Base-by-base conservation (phyloP, 192 early-diverging fungal species). In the Entomortierella parvispora region DNA sequence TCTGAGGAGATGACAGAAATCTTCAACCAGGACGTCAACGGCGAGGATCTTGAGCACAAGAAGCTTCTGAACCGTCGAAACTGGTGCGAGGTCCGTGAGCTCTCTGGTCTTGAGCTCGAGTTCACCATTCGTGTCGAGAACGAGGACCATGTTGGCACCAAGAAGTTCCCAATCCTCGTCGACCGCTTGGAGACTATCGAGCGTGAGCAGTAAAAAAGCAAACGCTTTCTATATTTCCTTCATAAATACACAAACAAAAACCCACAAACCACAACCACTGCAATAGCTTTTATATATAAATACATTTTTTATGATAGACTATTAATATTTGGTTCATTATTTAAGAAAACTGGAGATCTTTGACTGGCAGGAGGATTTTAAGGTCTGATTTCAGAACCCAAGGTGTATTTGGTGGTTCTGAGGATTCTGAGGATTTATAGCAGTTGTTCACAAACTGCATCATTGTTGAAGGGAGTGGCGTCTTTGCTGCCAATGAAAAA, bases 1-100 rank as follows among this genome's bases (percentile, higher is more conserved):
- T 82, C 87, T 47, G 93, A 95, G 58, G 76, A 85, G 52, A 93
- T 95, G 91, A 83, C 89, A 60, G 82, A 87, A 20, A 64, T 90
- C 43, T 95, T 95, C 69, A 83, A 86, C 54, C 58, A 82, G 52
- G 91, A 92, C 31, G 89, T 92, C 62, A 87, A 85, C 34, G 91
- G 90, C 22, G 84, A 60, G 46, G 63, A 51, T 17, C 57, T 74
- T 17, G 62, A 65, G 63, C 56, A 60, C 71, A 74, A 74, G 50
- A 65, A 54, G 62, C 59, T 74, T 56, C 33, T 74, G 22, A 74
- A 74, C 62, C 71, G 71, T 42, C 71, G 71, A 22, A 74, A 74
- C 62, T 74, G 71, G 71, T 74, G 71, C 55, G 71, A 74, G 57
- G 62, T 74, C 49, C 62, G 71, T 20, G 71, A 74, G 58, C 43